Percentiles rank a stretch among this genome's conserved stretches.
Conservation (phyloP, 177 flowering plant genomes). For the Telopea speciosissima region DNA sequence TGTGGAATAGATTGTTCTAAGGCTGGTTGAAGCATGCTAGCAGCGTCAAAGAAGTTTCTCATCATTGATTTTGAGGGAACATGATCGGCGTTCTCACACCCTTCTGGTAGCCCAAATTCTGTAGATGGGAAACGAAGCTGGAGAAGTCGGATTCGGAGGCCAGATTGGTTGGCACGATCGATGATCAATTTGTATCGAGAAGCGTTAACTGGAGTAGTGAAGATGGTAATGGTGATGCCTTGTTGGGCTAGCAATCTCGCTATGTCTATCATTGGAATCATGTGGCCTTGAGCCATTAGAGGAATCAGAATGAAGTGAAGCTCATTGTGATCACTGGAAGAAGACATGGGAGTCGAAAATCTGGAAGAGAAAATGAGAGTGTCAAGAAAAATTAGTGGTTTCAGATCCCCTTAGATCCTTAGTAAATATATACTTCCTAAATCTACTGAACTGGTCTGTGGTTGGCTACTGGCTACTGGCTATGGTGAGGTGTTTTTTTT, state of each 20-base stretch:
- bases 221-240: slow-evolving; percentile 23
- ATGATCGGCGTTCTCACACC: background rate
- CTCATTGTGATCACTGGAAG: background rate
- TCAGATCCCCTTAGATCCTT: too few relatives aligned
- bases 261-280: slow-evolving; percentile 37
- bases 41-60: background rate
- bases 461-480: too few relatives aligned
- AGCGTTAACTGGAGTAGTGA: slow-evolving; percentile 42
- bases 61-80: background rate
- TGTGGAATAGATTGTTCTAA: background rate
- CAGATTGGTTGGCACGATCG: slow-evolving; percentile 11
- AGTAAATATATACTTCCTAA: too few relatives aligned
- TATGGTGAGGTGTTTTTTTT: too few relatives aligned
- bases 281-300: slow-evolving; percentile 36
- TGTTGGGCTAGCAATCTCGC: slow-evolving; percentile 24
- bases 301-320: slow-evolving; percentile 1
- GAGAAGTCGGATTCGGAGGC: background rate
- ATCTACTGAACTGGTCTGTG: too few relatives aligned
- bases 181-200: slow-evolving; percentile 18
- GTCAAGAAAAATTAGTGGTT: too few relatives aligned
- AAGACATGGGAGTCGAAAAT: background rate
- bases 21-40: background rate
- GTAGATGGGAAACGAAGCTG: background rate
- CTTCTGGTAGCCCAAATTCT: background rate
- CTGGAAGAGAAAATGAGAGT: too few relatives aligned